phyloP scores from a whole-genome alignment of 2,329 filamentous ascomycete species.

The Basipetospora sp. region DNA sequence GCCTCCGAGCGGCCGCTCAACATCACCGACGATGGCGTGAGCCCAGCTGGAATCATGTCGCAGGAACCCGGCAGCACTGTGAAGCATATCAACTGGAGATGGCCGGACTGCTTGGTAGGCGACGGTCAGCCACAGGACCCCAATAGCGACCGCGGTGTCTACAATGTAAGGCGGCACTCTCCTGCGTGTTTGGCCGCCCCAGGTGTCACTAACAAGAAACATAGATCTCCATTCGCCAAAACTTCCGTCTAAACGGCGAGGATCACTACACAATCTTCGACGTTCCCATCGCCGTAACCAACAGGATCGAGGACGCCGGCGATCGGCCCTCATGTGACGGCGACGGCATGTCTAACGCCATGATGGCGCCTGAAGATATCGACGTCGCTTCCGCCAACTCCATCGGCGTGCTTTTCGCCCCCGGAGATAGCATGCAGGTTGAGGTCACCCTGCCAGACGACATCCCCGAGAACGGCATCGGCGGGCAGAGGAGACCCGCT shows the following conservation, averaged over 20 bases:
- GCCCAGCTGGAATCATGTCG: constrained; percentile 45
- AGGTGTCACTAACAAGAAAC: too few species aligned
- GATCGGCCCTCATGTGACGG: constrained; percentile 34
- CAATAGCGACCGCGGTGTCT: constrained; percentile 41
- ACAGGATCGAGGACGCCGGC: constrained; percentile 34
- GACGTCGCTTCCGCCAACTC: constrained; percentile 26
- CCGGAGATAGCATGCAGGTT: constrained; percentile 33
- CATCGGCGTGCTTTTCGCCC: constrained; percentile 35
- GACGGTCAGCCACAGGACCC: constrained; percentile 32
- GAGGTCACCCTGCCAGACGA: constrained; percentile 12
- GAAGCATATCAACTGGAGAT: constrained; percentile 59
- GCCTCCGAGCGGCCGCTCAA: constrained; percentile 30
- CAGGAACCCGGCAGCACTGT: constrained; percentile 54
- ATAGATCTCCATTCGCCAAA: constrained; percentile 56
- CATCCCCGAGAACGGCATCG: constrained; percentile 11
- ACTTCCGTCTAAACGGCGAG: constrained; percentile 48
- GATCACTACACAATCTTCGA: constrained; percentile 58
- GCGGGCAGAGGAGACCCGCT: constrained; percentile 16
- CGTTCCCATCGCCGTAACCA: constrained; percentile 53
- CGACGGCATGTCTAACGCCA: constrained; percentile 30
- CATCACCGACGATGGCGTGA: constrained; percentile 27
- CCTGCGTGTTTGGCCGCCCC: too few species aligned
- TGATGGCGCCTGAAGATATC: constrained; percentile 32
- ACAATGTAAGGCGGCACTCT: constrained; percentile 41
- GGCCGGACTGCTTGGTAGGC: constrained; percentile 54